Evolutionary conservation across 2,329 filamentous ascomycete genomes (phyloP).

Genomic region (Myrmaecium sp.): DNA sequence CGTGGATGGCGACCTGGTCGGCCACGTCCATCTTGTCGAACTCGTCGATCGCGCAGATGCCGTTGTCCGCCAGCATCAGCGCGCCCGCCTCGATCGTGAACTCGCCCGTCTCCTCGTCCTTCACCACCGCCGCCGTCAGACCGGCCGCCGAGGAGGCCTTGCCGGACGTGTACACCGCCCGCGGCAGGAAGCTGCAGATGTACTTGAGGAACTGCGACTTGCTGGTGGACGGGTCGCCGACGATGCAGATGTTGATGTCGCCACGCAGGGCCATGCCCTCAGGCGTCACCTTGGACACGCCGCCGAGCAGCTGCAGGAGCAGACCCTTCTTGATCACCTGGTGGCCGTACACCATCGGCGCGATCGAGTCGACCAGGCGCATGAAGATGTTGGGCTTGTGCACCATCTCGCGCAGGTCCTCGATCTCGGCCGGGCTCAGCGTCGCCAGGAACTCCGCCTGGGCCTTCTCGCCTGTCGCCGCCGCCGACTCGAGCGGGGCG

Average conservation of each 20-base stretch:
- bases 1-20: conserved; percentile 97
- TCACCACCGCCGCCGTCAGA: conserved; percentile 91
- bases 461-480: conserved; percentile 60
- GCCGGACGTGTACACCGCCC: conserved; percentile 91
- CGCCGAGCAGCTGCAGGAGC: conserved; percentile 86
- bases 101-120: conserved; percentile 95
- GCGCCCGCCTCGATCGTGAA: conserved; percentile 98
- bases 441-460: conserved; percentile 78
- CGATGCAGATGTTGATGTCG: conserved; percentile 97
- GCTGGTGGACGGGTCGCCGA: conserved; percentile 89
- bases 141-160: conserved; percentile 95
- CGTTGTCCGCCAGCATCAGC: conserved; percentile 91
- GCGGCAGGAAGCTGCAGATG: conserved; percentile 88
- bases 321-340: conserved; percentile 96
- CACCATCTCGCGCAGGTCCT: conserved; percentile 83
- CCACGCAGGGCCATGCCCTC: conserved; percentile 93
- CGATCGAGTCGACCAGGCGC: conserved; percentile 79
- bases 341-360: conserved; percentile 93
- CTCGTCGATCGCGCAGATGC: conserved; percentile 95
- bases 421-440: conserved; percentile 72
- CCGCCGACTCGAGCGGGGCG: conserved; percentile 41
- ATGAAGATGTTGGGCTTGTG: conserved; percentile 93
- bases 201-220: conserved; percentile 99
- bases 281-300: conserved; percentile 76
- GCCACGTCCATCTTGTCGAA: conserved; percentile 99